phyloP scores from a whole-genome alignment of 805 yeast genomes.

The Spathaspora passalidarum region DNA sequence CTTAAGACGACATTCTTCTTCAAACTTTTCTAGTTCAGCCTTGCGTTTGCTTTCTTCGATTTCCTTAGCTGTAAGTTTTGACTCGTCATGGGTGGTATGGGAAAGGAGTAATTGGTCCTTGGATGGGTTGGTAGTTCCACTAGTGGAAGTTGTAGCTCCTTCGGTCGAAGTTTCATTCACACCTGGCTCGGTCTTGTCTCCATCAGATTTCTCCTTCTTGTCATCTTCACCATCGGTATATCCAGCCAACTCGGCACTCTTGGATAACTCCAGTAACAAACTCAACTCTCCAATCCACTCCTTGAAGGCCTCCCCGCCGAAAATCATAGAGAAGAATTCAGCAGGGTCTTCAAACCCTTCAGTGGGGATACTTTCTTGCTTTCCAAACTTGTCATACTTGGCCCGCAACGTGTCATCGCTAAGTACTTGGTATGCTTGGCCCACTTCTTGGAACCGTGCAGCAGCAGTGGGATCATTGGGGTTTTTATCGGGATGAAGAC shows the following conservation, averaged over 20 bases:
- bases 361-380: conserved; percentile 56
- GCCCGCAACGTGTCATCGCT: conserved; percentile 61
- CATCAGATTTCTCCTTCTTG: conserved; percentile 10
- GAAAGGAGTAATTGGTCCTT: conserved; percentile 5
- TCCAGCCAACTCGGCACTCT: conserved; percentile 42
- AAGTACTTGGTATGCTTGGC: conserved; percentile 77
- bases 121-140: background rate
- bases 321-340: conserved; percentile 80
- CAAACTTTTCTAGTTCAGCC: conserved; percentile 60
- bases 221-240: conserved; percentile 24
- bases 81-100: conserved; percentile 3
- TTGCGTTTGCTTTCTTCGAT: conserved; percentile 44
- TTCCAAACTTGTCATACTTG: conserved; percentile 73
- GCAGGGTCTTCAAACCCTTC: conserved; percentile 80
- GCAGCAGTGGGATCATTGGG: conserved; percentile 47
- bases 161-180: background rate
- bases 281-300: conserved; percentile 87
- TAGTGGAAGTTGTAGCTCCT: background rate
- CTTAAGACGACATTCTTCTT: conserved; percentile 71
- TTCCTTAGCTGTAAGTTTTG: conserved; percentile 26
- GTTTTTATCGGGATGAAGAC: conserved; percentile 44
- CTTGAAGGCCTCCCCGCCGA: conserved; percentile 78
- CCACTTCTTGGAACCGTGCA: conserved; percentile 43
- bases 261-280: conserved; percentile 37
- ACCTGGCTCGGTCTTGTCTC: conserved; percentile 1